Evolutionary conservation across 2,329 filamentous ascomycete species (phyloP), one percentile per base, ranked within the genome.

Genomic region (Chaetomium olivaceum): DNA sequence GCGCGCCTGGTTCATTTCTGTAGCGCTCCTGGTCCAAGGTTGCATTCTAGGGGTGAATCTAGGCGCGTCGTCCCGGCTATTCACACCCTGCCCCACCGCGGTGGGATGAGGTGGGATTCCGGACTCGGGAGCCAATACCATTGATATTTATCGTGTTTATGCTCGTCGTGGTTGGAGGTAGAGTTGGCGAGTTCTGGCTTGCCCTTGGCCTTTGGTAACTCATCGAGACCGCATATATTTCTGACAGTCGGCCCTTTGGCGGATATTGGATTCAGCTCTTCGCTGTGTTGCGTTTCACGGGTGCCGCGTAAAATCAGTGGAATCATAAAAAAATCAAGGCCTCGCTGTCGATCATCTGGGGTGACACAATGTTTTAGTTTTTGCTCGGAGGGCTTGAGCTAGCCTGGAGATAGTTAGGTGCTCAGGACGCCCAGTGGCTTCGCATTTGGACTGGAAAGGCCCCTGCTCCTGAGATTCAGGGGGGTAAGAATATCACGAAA

Each of bases 41-140:
- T 43, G 3, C 39, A 12, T n/a, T 12, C 2, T 4, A 8, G 31
- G 58, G n/a, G 58, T 61, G 46, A 7, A n/a, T 39, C 21, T 61
- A 61, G 29, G 12, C 58, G 58, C 58, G n/a, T 61, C 55, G 7
- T 39, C 39, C 58, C 58, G 58, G 58, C 16, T 61, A 61, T 27
- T 39, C 16, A 23, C 58, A 54, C 58, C 46, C 58, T 29, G 29
- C 14, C 51, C 46, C 46, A 59, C 21, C 39, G 36, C 6, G 8
- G 33, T 36, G 33, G 9, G 33, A 36, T 36, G 14, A 4, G 36
- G 36, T 39, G 5, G 36, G 36, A 39, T 39, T 16, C 36, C 5
- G 39, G 39, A 43, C 16, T n/a, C 39, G 16, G 11, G 16, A 6
- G 14, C 39, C 16, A 43, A 43, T 16, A 43, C 16, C 39, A 43